These are phyloP conservation scores for Stemphylium lycopersici DNA, from an alignment of 2,329 filamentous ascomycete species.

Conservation along the genomic window DNA sequence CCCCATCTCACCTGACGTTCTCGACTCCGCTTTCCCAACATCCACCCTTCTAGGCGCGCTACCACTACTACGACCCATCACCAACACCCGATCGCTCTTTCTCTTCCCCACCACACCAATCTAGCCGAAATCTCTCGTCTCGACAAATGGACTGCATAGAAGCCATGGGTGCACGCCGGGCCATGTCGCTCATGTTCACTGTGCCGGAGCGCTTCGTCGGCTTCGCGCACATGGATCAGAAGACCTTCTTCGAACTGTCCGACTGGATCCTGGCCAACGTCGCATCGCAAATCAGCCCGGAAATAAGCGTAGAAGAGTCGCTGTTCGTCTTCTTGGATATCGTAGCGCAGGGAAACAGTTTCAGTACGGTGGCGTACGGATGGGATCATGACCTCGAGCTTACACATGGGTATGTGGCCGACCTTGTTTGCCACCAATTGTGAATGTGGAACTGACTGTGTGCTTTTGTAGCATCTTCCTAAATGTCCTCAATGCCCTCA, in stretches of 20 bases:
- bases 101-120: background rate
- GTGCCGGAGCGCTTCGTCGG: constrained; percentile 47
- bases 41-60: background rate
- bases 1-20: constrained; percentile 15
- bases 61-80: background rate
- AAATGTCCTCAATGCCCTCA: constrained; percentile 43
- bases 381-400: constrained; percentile 47
- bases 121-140: background rate
- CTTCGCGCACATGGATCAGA: constrained; percentile 48
- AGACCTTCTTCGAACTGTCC: constrained; percentile 47
- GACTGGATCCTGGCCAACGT: constrained; percentile 47
- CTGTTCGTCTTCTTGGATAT: constrained; percentile 48
- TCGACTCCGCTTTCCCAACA: constrained; percentile 14
- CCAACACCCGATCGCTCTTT: background rate
- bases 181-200: constrained; percentile 41
- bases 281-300: constrained; percentile 34
- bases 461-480: constrained; percentile 39
- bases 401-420: constrained; percentile 39
- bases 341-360: constrained; percentile 46
- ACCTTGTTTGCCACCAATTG: background rate
- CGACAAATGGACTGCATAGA: constrained; percentile 23
- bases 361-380: constrained; percentile 38
- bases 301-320: constrained; percentile 47
- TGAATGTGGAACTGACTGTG: constrained; percentile 15
- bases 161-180: constrained; percentile 37